Percentiles rank a stretch among this genome's conserved stretches.
Conservation (phyloP, 371 early-diverging fungal species). For the Haplosporangium sp. region DNA sequence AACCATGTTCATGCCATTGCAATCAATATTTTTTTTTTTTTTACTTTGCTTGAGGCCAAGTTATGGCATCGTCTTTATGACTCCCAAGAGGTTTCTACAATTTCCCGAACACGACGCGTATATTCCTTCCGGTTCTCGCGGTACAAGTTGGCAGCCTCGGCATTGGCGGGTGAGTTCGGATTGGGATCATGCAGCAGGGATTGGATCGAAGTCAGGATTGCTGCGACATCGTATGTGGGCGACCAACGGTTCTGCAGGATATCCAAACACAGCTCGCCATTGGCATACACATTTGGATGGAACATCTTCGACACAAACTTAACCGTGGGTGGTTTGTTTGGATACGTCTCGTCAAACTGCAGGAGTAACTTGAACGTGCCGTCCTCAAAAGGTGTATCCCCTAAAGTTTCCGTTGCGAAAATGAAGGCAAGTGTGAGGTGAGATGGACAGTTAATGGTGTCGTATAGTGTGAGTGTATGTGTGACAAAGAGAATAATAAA, state of each 20-base stretch:
- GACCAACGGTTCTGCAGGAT: slow-evolving; percentile 99
- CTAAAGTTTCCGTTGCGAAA: too few species aligned
- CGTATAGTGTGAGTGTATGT: too few species aligned
- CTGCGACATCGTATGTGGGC: slow-evolving; percentile 97
- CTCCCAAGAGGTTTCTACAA: slow-evolving; percentile 95
- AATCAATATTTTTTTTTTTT: too few species aligned
- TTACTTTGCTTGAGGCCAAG: too few species aligned
- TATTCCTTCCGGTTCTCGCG: slow-evolving; percentile 95
- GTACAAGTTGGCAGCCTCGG: slow-evolving; percentile 97
- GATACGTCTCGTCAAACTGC: slow-evolving; percentile 98
- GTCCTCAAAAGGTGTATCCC: slow-evolving; percentile 99
- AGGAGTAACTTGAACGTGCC: slow-evolving; percentile 98
- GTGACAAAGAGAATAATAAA: too few species aligned
- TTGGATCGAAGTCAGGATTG: slow-evolving; percentile 97
- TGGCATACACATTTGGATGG: slow-evolving; percentile 99
- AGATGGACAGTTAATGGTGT: too few species aligned
- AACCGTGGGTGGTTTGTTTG: slow-evolving; percentile 98
- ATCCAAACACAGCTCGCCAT: slow-evolving; percentile 98
- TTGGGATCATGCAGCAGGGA: slow-evolving; percentile 99
- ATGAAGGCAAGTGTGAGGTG: too few species aligned
- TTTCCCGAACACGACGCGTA: slow-evolving; percentile 91
- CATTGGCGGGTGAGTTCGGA: slow-evolving; percentile 98
- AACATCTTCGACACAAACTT: slow-evolving; percentile 98
- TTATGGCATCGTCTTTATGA: too few species aligned
- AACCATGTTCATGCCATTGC: too few species aligned